Percentiles rank a stretch among this genome's conserved stretches.
These are phyloP conservation scores for Erythrobasidium hasegawianum DNA, from an alignment of 1,284 basidiomycete species.

Conservation along the genomic window DNA sequence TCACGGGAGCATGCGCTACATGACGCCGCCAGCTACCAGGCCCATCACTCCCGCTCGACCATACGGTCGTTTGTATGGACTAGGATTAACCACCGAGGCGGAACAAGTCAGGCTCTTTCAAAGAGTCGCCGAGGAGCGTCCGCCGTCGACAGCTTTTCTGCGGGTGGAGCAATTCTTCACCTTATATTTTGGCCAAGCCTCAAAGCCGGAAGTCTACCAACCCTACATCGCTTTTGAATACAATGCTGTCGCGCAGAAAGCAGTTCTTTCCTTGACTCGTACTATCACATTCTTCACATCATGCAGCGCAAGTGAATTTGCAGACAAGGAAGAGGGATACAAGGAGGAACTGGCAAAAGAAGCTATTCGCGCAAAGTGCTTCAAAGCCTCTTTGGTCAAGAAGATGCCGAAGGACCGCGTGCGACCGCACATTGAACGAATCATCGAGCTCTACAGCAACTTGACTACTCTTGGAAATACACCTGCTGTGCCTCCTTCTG, in stretches of 20 bases:
- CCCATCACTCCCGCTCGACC: too few relatives aligned
- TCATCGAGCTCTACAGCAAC: not conserved
- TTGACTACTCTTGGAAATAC: not conserved
- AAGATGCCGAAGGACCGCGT: slow-evolving; percentile 14
- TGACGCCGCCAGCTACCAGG: too few relatives aligned
- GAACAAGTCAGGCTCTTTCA: not conserved
- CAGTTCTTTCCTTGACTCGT: too few relatives aligned
- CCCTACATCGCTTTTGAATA: not conserved
- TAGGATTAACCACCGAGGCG: too few relatives aligned
- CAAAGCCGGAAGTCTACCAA: not conserved
- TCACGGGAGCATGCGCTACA: not conserved
- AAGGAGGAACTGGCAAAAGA: slow-evolving; percentile 9
- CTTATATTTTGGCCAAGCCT: not conserved
- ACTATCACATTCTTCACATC: not conserved
- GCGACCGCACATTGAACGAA: not conserved
- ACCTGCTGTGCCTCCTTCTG: too few relatives aligned
- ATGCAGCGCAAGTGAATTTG: not conserved
- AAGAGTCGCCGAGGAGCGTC: not conserved
- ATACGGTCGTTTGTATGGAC: too few relatives aligned
- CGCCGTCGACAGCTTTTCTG: not conserved
- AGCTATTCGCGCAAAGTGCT: not conserved
- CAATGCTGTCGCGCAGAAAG: not conserved
- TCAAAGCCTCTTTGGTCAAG: not conserved
- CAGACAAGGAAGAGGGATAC: not conserved
- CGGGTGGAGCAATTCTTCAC: not conserved